Conservation (phyloP, 2,329 filamentous ascomycete genomes). For the Aspergillus sp. region DNA sequence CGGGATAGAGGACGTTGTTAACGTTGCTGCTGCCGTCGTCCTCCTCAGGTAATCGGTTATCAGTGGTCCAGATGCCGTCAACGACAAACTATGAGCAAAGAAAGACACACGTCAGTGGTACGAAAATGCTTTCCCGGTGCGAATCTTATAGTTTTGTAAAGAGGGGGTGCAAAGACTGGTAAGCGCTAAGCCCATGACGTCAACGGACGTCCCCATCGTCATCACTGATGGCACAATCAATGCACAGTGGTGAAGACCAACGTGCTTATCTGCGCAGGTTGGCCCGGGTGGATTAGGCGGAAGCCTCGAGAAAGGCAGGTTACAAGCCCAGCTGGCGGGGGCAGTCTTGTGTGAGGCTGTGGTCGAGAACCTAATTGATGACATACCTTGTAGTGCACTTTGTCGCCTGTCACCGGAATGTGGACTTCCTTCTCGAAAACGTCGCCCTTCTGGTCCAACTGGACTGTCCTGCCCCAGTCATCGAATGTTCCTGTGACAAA, state of each 20-base stretch:
- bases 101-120: constrained; percentile 14
- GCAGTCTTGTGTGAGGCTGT: constrained; percentile 14
- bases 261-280: background rate
- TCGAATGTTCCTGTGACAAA: constrained; percentile 96
- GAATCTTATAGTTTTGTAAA: constrained; percentile 23
- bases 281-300: background rate
- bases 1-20: constrained; percentile 85
- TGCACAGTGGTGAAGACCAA: constrained; percentile 4
- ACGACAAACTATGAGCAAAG: constrained; percentile 74
- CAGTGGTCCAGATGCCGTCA: constrained; percentile 84
- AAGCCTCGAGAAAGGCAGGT: constrained; percentile 2
- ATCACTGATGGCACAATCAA: constrained; percentile 22
- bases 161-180: constrained; percentile 13
- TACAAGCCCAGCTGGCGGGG: background rate
- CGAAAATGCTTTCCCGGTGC: constrained; percentile 11
- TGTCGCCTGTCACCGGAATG: constrained; percentile 64
- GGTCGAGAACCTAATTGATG: background rate
- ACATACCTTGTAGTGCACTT: constrained; percentile 92
- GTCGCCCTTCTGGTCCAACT: constrained; percentile 73
- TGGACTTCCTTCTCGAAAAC: constrained; percentile 78
- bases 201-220: constrained; percentile 27
- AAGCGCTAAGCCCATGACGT: constrained; percentile 19
- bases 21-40: constrained; percentile 79
- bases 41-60: constrained; percentile 77
- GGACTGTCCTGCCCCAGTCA: constrained; percentile 83